Percentiles rank a stretch among this genome's conserved stretches.
Conservation (phyloP, 495 filamentous ascomycete species). For the Patellaria atrata region DNA sequence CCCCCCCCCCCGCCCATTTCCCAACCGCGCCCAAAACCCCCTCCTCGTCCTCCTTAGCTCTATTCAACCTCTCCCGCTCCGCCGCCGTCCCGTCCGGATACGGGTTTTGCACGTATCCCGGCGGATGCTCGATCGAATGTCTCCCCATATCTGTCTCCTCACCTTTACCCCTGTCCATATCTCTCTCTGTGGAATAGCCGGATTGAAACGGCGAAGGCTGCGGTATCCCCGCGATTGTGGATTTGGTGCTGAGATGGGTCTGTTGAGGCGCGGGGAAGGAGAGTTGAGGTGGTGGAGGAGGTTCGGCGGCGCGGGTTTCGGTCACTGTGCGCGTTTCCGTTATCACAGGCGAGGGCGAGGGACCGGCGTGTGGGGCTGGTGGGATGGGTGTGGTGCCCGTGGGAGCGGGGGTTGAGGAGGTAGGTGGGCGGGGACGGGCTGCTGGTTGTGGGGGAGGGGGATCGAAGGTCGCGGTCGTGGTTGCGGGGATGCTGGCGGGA, state of each 20-base stretch:
- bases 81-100: constrained; percentile 32
- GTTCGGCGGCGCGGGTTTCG: constrained; percentile 8
- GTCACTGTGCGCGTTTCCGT: constrained; percentile 29
- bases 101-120: constrained; percentile 42
- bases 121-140: constrained; percentile 33
- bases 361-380: constrained; percentile 7
- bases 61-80: constrained; percentile 39
- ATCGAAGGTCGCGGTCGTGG: constrained; percentile 12
- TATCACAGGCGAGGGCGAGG: constrained; percentile 38
- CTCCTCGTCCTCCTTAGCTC: constrained; percentile 57
- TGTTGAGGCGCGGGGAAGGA: constrained; percentile 12
- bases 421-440: constrained; percentile 29
- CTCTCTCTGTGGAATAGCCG: too few relatives aligned
- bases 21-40: constrained; percentile 24
- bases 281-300: constrained; percentile 9
- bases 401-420: constrained; percentile 19
- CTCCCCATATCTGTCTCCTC: too few relatives aligned
- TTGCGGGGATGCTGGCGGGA: constrained; percentile 26
- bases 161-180: too few relatives aligned
- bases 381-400: too few relatives aligned
- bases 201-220: constrained; percentile 3
- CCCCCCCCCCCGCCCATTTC: neutral
- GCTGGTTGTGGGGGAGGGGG: constrained; percentile 52
- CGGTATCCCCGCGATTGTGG: constrained; percentile 7
- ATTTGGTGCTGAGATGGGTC: constrained; percentile 19